A percentile compares a stretch with the other conserved stretches of the same genome.
These are phyloP conservation scores for Spinacia oleracea DNA, from an alignment of 179 eudicot genomes.

Conservation along the genomic window DNA sequence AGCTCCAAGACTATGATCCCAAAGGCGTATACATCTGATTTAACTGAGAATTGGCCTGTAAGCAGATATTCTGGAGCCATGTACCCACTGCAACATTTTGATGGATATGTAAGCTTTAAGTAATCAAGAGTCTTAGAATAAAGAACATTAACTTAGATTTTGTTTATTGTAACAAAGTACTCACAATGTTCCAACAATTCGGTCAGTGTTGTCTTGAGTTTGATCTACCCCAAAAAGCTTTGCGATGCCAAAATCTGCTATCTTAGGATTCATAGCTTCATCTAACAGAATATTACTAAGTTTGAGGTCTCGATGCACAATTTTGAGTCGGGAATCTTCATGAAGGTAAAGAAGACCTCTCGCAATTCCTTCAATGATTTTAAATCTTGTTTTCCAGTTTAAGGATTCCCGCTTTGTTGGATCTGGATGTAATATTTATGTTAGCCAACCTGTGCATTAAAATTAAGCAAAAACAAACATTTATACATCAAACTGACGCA, in stretches of 20 bases:
- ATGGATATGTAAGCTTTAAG: neutral
- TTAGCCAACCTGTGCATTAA: neutral
- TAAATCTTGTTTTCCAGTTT: constrained; percentile 8
- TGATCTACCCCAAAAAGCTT: constrained; percentile 24
- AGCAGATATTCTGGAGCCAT: constrained; percentile 18
- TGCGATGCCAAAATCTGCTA: constrained; percentile 21
- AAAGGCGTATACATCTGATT: constrained; percentile 16
- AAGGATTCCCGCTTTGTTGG: neutral
- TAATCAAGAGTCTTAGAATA: neutral
- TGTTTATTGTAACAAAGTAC: neutral
- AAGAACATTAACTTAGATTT: too few species aligned
- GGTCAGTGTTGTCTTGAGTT: constrained; percentile 20
- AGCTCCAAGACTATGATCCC: constrained; percentile 18
- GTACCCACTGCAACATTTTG: constrained; percentile 5
- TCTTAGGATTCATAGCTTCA: constrained; percentile 20
- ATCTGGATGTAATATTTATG: neutral
- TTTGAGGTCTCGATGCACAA: constrained; percentile 22
- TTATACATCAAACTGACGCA: neutral
- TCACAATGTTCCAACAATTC: constrained; percentile 20
- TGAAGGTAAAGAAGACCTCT: constrained; percentile 24
- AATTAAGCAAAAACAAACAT: neutral
- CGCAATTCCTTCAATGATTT: constrained; percentile 12
- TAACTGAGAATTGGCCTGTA: constrained; percentile 7
- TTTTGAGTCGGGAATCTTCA: constrained; percentile 21
- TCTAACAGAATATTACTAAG: constrained; percentile 18